These are phyloP conservation scores for Phytophthora hybrid DNA, from an alignment of 352 stramenopile species.

Conservation along the genomic window DNA sequence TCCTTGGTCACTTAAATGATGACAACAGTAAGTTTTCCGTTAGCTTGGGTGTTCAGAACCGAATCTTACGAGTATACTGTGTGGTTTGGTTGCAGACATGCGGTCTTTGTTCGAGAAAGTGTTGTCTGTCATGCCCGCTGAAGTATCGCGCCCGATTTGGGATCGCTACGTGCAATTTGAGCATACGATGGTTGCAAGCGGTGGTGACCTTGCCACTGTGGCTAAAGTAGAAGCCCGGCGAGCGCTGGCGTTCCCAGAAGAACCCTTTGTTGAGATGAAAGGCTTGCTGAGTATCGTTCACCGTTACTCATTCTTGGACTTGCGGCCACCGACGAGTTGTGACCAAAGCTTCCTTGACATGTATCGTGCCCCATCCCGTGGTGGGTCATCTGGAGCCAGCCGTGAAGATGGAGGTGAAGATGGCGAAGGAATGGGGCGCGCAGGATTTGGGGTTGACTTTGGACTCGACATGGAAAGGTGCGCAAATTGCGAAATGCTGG, in stretches of 20 bases:
- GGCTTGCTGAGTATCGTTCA: constrained; percentile 80
- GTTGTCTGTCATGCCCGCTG: constrained; percentile 83
- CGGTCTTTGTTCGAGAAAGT: constrained; percentile 91
- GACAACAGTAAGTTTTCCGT: constrained; percentile 81
- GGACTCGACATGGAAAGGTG: constrained; percentile 59
- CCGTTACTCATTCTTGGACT: constrained; percentile 84
- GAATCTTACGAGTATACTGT: constrained; percentile 2
- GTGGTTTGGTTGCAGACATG: constrained; percentile 69
- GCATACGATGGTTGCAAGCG: constrained; percentile 87
- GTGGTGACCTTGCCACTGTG: constrained; percentile 83
- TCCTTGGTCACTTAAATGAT: constrained; percentile 88
- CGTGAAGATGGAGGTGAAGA: constrained; percentile 27
- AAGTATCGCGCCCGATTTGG: constrained; percentile 86
- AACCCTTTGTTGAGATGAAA: constrained; percentile 83
- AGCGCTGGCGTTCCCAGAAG: constrained; percentile 80
- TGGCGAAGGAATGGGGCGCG: constrained; percentile 37
- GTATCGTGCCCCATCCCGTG: constrained; percentile 62
- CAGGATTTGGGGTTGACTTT: constrained; percentile 37
- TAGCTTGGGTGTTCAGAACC: not conserved
- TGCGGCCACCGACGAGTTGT: constrained; percentile 60
- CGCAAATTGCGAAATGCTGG: constrained; percentile 3
- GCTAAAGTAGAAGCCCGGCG: constrained; percentile 85
- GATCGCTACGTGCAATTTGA: constrained; percentile 90
- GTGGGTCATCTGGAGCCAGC: constrained; percentile 19
- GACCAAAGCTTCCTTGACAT: constrained; percentile 87